These are phyloP conservation scores for Leptodermis oblonga DNA, from an alignment of 257 asterid genomes.

Conservation along the genomic window DNA sequence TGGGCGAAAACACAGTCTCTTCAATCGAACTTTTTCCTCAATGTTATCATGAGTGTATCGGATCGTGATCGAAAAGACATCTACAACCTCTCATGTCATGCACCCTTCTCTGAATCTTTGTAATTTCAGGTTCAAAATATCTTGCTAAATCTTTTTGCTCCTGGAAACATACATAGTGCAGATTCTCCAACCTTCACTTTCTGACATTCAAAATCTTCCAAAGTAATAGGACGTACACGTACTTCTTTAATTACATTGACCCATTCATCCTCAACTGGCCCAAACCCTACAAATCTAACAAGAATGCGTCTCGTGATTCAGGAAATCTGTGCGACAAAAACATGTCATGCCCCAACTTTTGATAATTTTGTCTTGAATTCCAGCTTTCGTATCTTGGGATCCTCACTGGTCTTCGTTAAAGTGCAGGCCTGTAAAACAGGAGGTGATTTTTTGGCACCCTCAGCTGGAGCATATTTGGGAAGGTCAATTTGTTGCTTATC, in stretches of 20 bases:
- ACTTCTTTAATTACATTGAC: slow-evolving; percentile 49
- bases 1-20: slow-evolving; percentile 82
- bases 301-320: slow-evolving; percentile 53
- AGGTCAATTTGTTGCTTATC: slow-evolving; percentile 35
- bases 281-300: slow-evolving; percentile 77
- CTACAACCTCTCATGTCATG: slow-evolving; percentile 98
- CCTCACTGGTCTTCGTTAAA: slow-evolving; percentile 27
- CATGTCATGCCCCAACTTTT: slow-evolving; percentile 83
- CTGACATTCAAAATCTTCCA: slow-evolving; percentile 74
- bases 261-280: slow-evolving; percentile 87
- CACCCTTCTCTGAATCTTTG: slow-evolving; percentile 61
- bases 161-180: slow-evolving; percentile 90
- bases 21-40: slow-evolving; percentile 73
- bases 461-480: slow-evolving; percentile 29
- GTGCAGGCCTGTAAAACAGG: slow-evolving; percentile 28
- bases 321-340: slow-evolving; percentile 66
- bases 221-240: slow-evolving; percentile 68
- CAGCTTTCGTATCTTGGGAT: slow-evolving; percentile 25
- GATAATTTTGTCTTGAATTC: slow-evolving; percentile 83
- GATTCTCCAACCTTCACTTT: slow-evolving; percentile 66
- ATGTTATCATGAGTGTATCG: slow-evolving; percentile 57
- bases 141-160: slow-evolving; percentile 68
- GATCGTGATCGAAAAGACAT: slow-evolving; percentile 73
- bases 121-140: slow-evolving; percentile 70
- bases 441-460: slow-evolving; percentile 19